These are phyloP conservation scores for Backusella westeae DNA, from an alignment of 192 early-diverging fungal species.

Conservation along the genomic window DNA sequence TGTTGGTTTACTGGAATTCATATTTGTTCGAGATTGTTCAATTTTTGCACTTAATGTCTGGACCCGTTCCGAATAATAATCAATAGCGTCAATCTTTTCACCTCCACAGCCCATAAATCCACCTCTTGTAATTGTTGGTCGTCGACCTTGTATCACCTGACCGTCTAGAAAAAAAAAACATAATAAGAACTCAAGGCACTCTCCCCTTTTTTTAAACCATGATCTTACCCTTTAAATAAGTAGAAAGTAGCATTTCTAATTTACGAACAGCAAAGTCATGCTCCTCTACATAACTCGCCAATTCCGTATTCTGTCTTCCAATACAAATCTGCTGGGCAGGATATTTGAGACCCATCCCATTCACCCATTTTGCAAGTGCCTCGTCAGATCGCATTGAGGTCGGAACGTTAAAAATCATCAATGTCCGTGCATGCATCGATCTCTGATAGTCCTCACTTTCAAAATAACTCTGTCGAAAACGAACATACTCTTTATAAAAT, in stretches of 20 bases:
- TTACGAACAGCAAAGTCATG: slow-evolving; percentile 62
- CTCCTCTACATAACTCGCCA: slow-evolving; percentile 63
- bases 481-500: slow-evolving; percentile 52
- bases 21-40: slow-evolving; percentile 42
- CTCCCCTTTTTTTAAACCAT: neutral
- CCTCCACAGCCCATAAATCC: slow-evolving; percentile 36
- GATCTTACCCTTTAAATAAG: slow-evolving; percentile 46
- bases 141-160: slow-evolving; percentile 27
- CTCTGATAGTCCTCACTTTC: slow-evolving; percentile 57
- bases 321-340: slow-evolving; percentile 58
- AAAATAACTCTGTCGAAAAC: slow-evolving; percentile 55
- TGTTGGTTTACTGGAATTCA: slow-evolving; percentile 50
- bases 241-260: slow-evolving; percentile 62
- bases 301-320: slow-evolving; percentile 59
- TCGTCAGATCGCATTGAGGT: slow-evolving; percentile 53
- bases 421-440: slow-evolving; percentile 63
- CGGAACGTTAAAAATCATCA: slow-evolving; percentile 67
- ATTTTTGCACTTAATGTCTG: slow-evolving; percentile 56
- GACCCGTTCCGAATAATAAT: slow-evolving; percentile 65
- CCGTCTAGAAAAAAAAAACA: slow-evolving; percentile 9
- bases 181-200: neutral
- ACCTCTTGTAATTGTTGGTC: slow-evolving; percentile 38
- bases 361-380: slow-evolving; percentile 49
- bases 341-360: slow-evolving; percentile 38
- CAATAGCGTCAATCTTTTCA: slow-evolving; percentile 64